Evolutionary conservation across 257 asterid genomes (phyloP).

Genomic region (Nicotiana noctiflora): DNA sequence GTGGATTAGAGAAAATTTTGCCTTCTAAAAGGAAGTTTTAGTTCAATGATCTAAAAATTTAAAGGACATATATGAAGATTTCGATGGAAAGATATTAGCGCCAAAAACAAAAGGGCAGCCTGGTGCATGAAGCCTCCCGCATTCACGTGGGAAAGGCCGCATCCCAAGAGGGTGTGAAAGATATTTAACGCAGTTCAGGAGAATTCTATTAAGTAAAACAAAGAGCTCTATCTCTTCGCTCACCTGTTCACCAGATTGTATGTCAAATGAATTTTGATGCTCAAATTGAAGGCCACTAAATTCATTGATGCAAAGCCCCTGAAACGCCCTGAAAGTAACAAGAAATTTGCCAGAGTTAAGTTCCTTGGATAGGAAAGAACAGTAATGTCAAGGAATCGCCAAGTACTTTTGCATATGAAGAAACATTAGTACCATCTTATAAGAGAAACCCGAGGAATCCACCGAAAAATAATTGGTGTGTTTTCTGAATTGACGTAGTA

Average conservation of each 20-base stretch:
- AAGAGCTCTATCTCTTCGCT: slow-evolving; percentile 18
- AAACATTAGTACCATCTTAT: slow-evolving; percentile 64
- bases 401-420: not conserved
- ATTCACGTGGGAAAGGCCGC: too few species aligned
- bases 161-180: too few species aligned
- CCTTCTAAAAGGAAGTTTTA: not conserved
- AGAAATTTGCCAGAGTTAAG: not conserved
- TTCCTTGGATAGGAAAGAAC: not conserved
- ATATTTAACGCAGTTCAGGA: not conserved
- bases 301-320: slow-evolving; percentile 94
- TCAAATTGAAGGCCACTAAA: slow-evolving; percentile 83
- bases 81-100: not conserved
- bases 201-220: slow-evolving; percentile 1
- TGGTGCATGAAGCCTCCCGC: too few species aligned
- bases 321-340: slow-evolving; percentile 74
- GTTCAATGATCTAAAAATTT: not conserved
- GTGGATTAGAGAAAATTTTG: not conserved
- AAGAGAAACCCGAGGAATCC: slow-evolving; percentile 93
- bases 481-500: slow-evolving; percentile 86
- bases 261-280: slow-evolving; percentile 65
- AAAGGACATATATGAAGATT: not conserved
- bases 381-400: not conserved
- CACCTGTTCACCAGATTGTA: slow-evolving; percentile 94
- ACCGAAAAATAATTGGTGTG: slow-evolving; percentile 82
- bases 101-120: too few species aligned